Base-by-base conservation (phyloP, 306 rosid genomes). In the Cucurbita pepo region DNA sequence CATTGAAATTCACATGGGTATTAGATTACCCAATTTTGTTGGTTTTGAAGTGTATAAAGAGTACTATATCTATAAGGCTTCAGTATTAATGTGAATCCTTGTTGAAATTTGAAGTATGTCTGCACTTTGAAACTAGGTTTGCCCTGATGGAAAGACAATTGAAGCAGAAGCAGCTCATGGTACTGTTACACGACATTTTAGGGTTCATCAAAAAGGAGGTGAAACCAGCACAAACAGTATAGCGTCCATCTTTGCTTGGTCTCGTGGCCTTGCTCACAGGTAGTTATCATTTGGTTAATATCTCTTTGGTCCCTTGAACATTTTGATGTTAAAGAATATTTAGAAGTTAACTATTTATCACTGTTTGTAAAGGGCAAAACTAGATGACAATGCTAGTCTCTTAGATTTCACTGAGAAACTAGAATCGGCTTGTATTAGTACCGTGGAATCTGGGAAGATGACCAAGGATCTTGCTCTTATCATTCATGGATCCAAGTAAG, bases 161-260 rank as follows among this genome's bases (percentile, higher is more conserved):
- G 96, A 93, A 83, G 93, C 98, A 30, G 98, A 93, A 84, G 98
- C 97, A 51, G 98, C 98, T 48, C 98, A 94, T 74, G 97, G 98
- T 58, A 94, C 98, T 22, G 97, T 94, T 56, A 94, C 98, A 10
- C 85, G 97, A 44, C 98, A 94, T 78, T 94, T 45, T 69, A 83
- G 97, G 77, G 97, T 94, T 85, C 98, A 94, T 74, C 97, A 90
- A 77, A 84, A 87, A 79, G 97, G 98, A 53, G 96, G 96, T 76
- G 98, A 94, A 94, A 94, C 98, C 61, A 89, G 98, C 87, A 94
- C 98, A 75, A 94, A 90, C 82, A 94, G 98, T 84, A 90, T 94
- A 80, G 98, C 98, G 37, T 94, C 98, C 41, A 90, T 94, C 67
- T 90, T 94, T 77, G 98, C 98, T 80, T 94, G 98, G 98, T 79